These are phyloP conservation scores for Vanrija sp. DNA, from an alignment of 1,284 basidiomycete species.

Conservation along the genomic window DNA sequence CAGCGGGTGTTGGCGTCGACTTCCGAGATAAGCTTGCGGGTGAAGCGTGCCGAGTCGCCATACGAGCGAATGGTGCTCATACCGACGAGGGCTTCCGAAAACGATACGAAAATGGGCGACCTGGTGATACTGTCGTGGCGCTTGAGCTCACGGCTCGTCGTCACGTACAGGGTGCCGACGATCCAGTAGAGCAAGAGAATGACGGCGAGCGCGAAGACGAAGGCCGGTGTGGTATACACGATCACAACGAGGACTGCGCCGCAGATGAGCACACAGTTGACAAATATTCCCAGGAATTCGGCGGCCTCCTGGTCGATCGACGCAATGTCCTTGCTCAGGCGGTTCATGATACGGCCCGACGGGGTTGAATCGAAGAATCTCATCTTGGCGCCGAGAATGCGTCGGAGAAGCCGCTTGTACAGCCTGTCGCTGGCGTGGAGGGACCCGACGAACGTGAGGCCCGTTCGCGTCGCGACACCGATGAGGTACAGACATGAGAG, in stretches of 20 bases:
- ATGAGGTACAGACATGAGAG: slow-evolving; percentile 40
- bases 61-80: slow-evolving; percentile 54
- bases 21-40: slow-evolving; percentile 47
- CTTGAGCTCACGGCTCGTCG: slow-evolving; percentile 55
- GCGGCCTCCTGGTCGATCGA: slow-evolving; percentile 52
- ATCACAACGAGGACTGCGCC: slow-evolving; percentile 44
- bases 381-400: slow-evolving; percentile 47
- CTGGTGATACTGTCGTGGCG: slow-evolving; percentile 54
- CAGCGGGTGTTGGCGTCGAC: slow-evolving; percentile 52
- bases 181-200: slow-evolving; percentile 50
- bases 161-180: slow-evolving; percentile 51
- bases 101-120: slow-evolving; percentile 57
- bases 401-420: slow-evolving; percentile 37
- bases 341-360: slow-evolving; percentile 54
- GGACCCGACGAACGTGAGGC: slow-evolving; percentile 37
- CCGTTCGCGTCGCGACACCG: slow-evolving; percentile 37
- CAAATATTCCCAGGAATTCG: slow-evolving; percentile 46
- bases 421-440: slow-evolving; percentile 37
- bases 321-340: slow-evolving; percentile 52
- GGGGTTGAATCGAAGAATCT: slow-evolving; percentile 50
- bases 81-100: slow-evolving; percentile 50
- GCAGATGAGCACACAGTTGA: slow-evolving; percentile 35
- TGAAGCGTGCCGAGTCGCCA: slow-evolving; percentile 52
- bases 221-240: slow-evolving; percentile 40
- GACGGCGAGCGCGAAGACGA: slow-evolving; percentile 46